A percentile compares a stretch with the other conserved stretches of the same genome.
Evolutionary conservation across 73 alveolate species (phyloP).

Genomic region (Urostyla sp.): DNA sequence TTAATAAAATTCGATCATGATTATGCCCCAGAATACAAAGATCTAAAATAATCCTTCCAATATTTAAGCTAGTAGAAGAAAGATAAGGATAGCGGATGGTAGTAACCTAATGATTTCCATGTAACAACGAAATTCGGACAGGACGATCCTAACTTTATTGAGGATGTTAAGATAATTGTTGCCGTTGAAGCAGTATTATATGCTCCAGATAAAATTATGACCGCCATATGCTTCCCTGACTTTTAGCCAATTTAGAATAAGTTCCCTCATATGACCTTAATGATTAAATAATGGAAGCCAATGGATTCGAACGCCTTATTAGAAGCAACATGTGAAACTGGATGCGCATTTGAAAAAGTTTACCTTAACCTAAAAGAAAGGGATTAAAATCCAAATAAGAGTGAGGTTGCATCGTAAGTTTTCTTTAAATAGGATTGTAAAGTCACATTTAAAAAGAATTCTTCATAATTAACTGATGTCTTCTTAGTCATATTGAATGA

Average conservation of each 20-base stretch:
- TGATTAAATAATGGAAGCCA: conserved; percentile 25
- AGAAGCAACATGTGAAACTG: neutral
- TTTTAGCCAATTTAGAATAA: conserved; percentile 29
- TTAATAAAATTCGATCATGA: neutral
- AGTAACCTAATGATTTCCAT: conserved; percentile 7
- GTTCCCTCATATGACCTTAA: conserved; percentile 48
- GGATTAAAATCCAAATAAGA: too few relatives aligned
- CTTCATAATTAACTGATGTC: too few relatives aligned
- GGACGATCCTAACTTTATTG: neutral
- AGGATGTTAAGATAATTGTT: neutral
- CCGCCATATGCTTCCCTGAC: conserved; percentile 1
- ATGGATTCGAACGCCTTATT: neutral
- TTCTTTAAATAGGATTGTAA: too few relatives aligned
- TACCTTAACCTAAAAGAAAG: too few relatives aligned
- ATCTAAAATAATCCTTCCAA: neutral
- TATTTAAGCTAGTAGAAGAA: neutral
- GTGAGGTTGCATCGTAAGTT: too few relatives aligned
- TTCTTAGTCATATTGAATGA: too few relatives aligned
- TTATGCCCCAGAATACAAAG: neutral
- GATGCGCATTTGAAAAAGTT: neutral
- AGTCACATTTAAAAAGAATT: too few relatives aligned
- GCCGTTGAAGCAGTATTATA: neutral
- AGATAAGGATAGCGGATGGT: neutral
- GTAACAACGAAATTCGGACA: conserved; percentile 26
- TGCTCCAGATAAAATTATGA: conserved; percentile 18